Base-by-base conservation (phyloP, 2,329 filamentous ascomycete species). In the Dactylellina parvicollis region DNA sequence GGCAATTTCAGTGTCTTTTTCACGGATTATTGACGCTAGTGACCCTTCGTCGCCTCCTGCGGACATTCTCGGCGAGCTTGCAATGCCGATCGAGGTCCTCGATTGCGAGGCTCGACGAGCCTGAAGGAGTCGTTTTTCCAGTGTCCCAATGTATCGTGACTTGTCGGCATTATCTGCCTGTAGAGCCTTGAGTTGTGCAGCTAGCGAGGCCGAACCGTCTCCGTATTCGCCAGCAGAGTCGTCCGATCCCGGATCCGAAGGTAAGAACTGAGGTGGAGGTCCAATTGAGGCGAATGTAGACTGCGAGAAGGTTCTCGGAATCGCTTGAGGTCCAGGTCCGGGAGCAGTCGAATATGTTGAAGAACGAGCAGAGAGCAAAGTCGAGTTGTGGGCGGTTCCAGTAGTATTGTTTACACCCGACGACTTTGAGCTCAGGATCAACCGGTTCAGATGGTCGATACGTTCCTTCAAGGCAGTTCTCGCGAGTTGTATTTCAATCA, bases 401-500 rank as follows among this genome's bases (percentile, higher is more conserved):
- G 90, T 89, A 76, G 89, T 89, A 30, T 84, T 85, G 80, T 99
- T 99, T 62, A 99, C 95, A 3, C 95, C 95, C 4, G 92, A 90
- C 3, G 94, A 98, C 80, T 97, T 97, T 14, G 94, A 98, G 80
- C 92, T 96, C 71, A 99, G 83, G 75, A 99, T 98, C 54, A 99
- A 84, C 50, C 94, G 89, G 81, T 98, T 99, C 49, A 99, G 85
- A 81, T 99, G 95, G 80, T 97, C 93, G 77, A 99, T 99, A 28
- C 95, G 89, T 83, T 99, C 95, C 80, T 98, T 99, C 61, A 99
- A 83, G 0, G 95, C 95, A 0, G 95, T 99, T 42, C 95, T 88
- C 30, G 95, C 95, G 49, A 99, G 86, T 80, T 99, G 95, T 91
- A 99, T 98, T 81, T 99, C 95, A 61, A 99, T 85, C 86, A 99